phyloP scores from a whole-genome alignment of 2,329 filamentous ascomycete species.

The Xylariaceae sp. region DNA sequence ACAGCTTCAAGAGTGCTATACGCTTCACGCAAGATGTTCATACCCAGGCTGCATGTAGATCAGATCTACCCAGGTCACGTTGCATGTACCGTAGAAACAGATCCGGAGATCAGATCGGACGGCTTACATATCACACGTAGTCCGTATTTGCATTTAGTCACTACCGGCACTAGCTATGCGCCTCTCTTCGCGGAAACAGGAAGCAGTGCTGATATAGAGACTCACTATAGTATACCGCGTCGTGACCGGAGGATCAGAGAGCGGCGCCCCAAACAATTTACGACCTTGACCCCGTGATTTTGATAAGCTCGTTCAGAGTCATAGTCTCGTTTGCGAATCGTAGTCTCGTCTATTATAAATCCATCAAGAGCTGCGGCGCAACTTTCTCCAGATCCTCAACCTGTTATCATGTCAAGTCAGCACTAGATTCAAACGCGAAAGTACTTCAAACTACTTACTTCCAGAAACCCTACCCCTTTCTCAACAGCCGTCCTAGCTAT shows the following conservation, averaged over 20 bases:
- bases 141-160: too few species aligned
- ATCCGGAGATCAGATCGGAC: neutral
- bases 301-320: slow-evolving; percentile 4
- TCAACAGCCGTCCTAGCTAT: slow-evolving; percentile 80
- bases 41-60: neutral
- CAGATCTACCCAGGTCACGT: slow-evolving; percentile 5
- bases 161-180: neutral
- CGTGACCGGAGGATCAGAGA: neutral
- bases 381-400: slow-evolving; percentile 91
- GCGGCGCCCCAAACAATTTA: neutral
- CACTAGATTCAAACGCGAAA: neutral
- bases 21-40: neutral
- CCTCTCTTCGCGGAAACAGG: neutral
- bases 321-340: slow-evolving; percentile 8
- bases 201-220: neutral
- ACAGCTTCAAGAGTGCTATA: neutral
- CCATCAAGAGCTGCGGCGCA: slow-evolving; percentile 82
- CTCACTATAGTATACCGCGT: neutral
- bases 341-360: slow-evolving; percentile 65
- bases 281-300: neutral
- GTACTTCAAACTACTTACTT: slow-evolving; percentile 60
- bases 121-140: too few species aligned
- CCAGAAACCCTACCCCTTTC: slow-evolving; percentile 73
- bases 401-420: slow-evolving; percentile 48
- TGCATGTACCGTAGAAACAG: neutral